A percentile compares a stretch with the other conserved stretches of the same genome.
phyloP scores from a whole-genome alignment of 225 moss, liverwort and hornwort genomes.

The Marchantia paleacea region DNA sequence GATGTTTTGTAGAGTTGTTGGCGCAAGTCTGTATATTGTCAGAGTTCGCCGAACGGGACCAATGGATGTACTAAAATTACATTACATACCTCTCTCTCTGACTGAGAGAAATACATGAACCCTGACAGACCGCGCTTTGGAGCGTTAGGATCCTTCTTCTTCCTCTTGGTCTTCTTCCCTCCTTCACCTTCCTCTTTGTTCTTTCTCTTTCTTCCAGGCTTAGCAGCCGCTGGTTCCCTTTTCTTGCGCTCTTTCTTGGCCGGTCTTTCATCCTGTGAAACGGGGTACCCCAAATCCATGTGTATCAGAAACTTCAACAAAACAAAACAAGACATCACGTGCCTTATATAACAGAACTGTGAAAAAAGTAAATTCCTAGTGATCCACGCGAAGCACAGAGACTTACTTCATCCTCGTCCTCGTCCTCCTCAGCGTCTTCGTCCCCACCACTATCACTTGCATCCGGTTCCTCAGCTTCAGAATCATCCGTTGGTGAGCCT shows the following conservation, averaged over 20 bases:
- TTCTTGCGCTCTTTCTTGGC: constrained; percentile 75
- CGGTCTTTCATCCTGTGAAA: constrained; percentile 57
- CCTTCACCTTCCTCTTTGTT: constrained; percentile 77
- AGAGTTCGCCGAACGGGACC: no score
- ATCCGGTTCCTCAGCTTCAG: constrained; percentile 80
- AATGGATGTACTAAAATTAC: neutral
- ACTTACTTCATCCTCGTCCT: constrained; percentile 40
- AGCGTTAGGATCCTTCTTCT: constrained; percentile 90
- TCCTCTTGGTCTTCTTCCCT: constrained; percentile 70
- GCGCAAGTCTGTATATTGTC: no score
- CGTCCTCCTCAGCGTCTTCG: constrained; percentile 57
- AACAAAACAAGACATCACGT: neutral
- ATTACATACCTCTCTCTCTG: constrained; percentile 60
- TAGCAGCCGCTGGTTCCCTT: constrained; percentile 55
- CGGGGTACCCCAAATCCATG: neutral
- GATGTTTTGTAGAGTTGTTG: no score
- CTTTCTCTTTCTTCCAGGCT: constrained; percentile 69
- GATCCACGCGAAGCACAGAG: neutral
- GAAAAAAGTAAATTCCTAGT: neutral
- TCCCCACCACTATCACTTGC: constrained; percentile 71
- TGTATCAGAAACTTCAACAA: neutral
- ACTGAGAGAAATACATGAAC: constrained; percentile 76
- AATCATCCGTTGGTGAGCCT: constrained; percentile 95
- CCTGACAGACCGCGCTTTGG: constrained; percentile 76
- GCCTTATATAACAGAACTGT: neutral